Conservation (phyloP, 2,329 filamentous ascomycete genomes). For the Magnaporthales sp. region DNA sequence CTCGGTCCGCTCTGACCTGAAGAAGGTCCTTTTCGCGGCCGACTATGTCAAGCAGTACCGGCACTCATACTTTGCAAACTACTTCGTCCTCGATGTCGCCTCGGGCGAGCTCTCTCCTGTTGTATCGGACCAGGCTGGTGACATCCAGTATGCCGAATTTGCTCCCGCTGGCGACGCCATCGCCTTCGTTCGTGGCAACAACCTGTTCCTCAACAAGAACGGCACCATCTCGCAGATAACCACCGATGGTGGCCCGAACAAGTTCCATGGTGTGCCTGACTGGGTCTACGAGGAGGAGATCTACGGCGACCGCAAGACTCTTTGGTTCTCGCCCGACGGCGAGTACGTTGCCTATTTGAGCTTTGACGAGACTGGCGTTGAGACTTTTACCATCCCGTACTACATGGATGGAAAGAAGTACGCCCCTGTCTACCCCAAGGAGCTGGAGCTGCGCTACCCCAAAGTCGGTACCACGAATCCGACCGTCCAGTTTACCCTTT, state of each 20-base stretch:
- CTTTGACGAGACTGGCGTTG: slow-evolving; percentile 87
- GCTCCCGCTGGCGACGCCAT: slow-evolving; percentile 79
- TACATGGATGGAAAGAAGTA: slow-evolving; percentile 72
- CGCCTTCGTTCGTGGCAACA: slow-evolving; percentile 86
- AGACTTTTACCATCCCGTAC: slow-evolving; percentile 87
- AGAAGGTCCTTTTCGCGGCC: slow-evolving; percentile 76
- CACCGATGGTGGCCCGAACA: slow-evolving; percentile 73
- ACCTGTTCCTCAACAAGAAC: slow-evolving; percentile 69
- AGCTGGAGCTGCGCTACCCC: slow-evolving; percentile 90
- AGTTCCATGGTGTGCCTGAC: slow-evolving; percentile 94
- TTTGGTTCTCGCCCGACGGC: slow-evolving; percentile 92
- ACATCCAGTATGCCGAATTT: slow-evolving; percentile 81
- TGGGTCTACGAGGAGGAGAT: slow-evolving; percentile 94
- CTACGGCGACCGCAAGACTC: slow-evolving; percentile 69
- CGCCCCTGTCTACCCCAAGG: slow-evolving; percentile 83
- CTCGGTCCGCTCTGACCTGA: slow-evolving; percentile 61
- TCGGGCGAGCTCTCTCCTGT: slow-evolving; percentile 70
- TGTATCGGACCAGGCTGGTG: slow-evolving; percentile 56
- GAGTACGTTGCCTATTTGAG: slow-evolving; percentile 84
- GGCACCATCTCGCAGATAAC: slow-evolving; percentile 63
- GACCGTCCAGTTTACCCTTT: slow-evolving; percentile 69
- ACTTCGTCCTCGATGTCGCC: slow-evolving; percentile 88
- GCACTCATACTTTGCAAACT: slow-evolving; percentile 76
- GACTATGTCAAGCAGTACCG: slow-evolving; percentile 71
- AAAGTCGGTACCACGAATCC: slow-evolving; percentile 94